Evolutionary conservation across 2,329 filamentous ascomycete species (phyloP).

Genomic region (Knoxdaviesia proteae): DNA sequence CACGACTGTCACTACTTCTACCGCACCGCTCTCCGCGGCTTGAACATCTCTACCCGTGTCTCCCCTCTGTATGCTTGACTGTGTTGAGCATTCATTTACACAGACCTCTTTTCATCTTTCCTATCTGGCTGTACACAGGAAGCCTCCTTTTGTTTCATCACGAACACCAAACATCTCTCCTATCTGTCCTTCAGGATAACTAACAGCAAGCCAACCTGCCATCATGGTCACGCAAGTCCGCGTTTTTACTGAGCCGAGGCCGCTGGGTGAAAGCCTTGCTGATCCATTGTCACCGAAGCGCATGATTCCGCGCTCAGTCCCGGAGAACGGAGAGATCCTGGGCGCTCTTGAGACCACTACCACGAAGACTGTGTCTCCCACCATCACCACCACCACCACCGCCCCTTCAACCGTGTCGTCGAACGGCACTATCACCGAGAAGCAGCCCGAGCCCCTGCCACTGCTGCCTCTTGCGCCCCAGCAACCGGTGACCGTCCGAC

Average conservation of each 20-base stretch:
- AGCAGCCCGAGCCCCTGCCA: too few relatives aligned
- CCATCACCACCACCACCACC: too few relatives aligned
- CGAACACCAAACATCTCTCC: background rate
- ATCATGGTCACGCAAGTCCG: slow-evolving; percentile 17
- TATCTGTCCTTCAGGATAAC: background rate
- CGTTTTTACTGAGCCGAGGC: slow-evolving; percentile 39
- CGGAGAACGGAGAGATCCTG: slow-evolving; percentile 8
- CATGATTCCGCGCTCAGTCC: slow-evolving; percentile 17
- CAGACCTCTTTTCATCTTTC: background rate
- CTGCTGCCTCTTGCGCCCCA: too few relatives aligned
- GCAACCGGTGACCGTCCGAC: too few relatives aligned
- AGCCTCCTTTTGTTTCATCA: background rate
- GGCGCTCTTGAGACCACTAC: background rate
- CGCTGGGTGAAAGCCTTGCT: slow-evolving; percentile 46
- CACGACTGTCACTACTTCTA: slow-evolving; percentile 90
- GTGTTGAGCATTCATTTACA: background rate
- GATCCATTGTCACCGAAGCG: too few relatives aligned
- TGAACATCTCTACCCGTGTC: slow-evolving; percentile 63
- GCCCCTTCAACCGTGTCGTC: too few relatives aligned
- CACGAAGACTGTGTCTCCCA: background rate
- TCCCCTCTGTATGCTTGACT: slow-evolving; percentile 53
- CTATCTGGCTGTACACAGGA: too few relatives aligned
- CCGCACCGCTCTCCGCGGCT: slow-evolving; percentile 68
- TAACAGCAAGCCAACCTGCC: background rate
- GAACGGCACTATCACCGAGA: too few relatives aligned